Evolutionary conservation across 2,329 filamentous ascomycete genomes (phyloP), one percentile per base, ranked within the genome.

Genomic region (Xenosphaeropsis pyriputrescens): DNA sequence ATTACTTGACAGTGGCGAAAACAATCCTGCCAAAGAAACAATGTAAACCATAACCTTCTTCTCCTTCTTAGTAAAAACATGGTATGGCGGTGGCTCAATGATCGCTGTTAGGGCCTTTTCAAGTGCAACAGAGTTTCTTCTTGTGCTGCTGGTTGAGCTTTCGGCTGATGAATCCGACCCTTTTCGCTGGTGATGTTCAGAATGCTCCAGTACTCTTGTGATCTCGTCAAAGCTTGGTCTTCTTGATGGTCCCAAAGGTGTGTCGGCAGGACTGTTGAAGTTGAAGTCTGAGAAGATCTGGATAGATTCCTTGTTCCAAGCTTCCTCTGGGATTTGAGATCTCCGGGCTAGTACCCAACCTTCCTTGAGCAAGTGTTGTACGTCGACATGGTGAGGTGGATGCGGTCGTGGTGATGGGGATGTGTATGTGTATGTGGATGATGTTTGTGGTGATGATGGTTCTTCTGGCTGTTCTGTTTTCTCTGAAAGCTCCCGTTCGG

Each of bases 1-100:
- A 41, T 64, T 68, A 22, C 61, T 62, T 3, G 66, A 65, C 11
- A 67, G 45, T 2, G 68, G 68, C 2, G 67, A 70, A 52, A 73
- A 70, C 19, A 72, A 53, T 1, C 63, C 64, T 2, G 66, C 68
- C 1, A 65, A 47, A 2, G 65, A 61, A 17, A 69, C 62, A 36
- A 67, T 64, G 47, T 62, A 56, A 17, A 69, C 60, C 26, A 70
- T 60, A 42, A 62, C 47, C 41, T 61, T 57, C 47, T 68, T 70
- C 45, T 63, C 53, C 12, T 45, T 43, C 5, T 43, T 38, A 2
- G 52, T 53, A 43, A 63, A 63, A 13, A 60, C 45, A 35, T 60
- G 56, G 33, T 58, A 60, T 6, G 47, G 48, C n/a, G 47, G 44
- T 26, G 22, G 22, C 22, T 26, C 22, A 9, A 26, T 26, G 12